A percentile compares a stretch with the other conserved stretches of the same genome.
phyloP scores from a whole-genome alignment of 768 basidiomycete genomes.

The Kwoniella dendrophila region DNA sequence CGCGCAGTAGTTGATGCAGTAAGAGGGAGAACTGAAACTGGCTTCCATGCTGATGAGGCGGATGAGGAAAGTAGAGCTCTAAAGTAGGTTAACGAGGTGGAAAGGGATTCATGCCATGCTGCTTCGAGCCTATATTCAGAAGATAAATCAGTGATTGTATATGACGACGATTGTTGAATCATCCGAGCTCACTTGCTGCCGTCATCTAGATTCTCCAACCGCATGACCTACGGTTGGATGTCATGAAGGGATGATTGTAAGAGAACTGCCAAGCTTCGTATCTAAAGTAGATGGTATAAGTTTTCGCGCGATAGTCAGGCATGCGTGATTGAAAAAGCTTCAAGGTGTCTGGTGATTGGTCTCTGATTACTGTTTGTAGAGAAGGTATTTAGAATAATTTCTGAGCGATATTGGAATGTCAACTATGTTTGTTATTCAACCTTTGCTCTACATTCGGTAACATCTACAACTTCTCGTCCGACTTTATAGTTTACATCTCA shows the following conservation, averaged over 20 bases:
- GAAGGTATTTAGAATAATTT: no score
- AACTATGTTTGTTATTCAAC: no score
- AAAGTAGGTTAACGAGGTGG: constrained; percentile 74
- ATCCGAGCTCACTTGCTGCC: constrained; percentile 62
- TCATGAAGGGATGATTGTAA: constrained; percentile 12
- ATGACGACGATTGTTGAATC: background rate
- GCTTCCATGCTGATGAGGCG: constrained; percentile 75
- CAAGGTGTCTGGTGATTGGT: no score
- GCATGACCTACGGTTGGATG: constrained; percentile 26
- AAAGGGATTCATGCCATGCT: constrained; percentile 77
- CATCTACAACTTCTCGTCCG: no score
- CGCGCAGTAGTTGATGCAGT: constrained; percentile 44
- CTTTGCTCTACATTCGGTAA: no score
- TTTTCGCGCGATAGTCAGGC: no score
- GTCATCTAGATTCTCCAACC: constrained; percentile 57
- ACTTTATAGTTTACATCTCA: no score
- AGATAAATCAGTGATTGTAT: constrained; percentile 9
- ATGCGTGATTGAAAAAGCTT: no score
- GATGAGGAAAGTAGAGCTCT: constrained; percentile 74
- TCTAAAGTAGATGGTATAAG: no score
- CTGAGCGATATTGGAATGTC: no score
- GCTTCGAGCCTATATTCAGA: constrained; percentile 66
- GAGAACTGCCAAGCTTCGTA: no score
- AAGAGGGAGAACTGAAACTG: constrained; percentile 59
- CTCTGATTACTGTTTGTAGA: no score